Evolutionary conservation across 306 rosid species (phyloP).

Genomic region (Begonia fuchsioides): DNA sequence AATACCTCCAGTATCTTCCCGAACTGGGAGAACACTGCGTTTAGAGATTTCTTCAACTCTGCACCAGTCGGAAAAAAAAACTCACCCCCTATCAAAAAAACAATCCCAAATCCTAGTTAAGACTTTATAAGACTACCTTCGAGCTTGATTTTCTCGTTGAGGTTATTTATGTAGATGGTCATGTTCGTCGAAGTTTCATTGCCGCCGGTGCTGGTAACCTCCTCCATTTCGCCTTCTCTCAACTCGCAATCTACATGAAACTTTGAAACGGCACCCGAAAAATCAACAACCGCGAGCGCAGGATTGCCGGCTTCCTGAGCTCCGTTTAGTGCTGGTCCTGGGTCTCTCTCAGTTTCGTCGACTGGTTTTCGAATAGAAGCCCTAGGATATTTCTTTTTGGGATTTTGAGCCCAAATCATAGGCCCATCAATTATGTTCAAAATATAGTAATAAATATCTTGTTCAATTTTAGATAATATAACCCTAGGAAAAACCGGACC

Average conservation of each 20-base stretch:
- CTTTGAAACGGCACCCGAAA: background rate
- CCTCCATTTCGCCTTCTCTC: slow-evolving; percentile 38
- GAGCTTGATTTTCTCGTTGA: slow-evolving; percentile 88
- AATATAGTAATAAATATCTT: no score
- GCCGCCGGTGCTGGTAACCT: slow-evolving; percentile 26
- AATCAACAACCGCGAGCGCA: background rate
- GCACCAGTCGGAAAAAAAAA: background rate
- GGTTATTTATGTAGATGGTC: slow-evolving; percentile 93
- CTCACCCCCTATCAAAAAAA: background rate
- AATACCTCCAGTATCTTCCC: slow-evolving; percentile 88
- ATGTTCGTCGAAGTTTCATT: slow-evolving; percentile 38
- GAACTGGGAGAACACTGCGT: slow-evolving; percentile 87
- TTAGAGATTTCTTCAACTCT: slow-evolving; percentile 84
- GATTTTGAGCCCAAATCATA: no score
- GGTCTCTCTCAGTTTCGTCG: no score
- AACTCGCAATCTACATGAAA: background rate
- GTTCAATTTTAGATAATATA: no score
- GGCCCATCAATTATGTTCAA: no score
- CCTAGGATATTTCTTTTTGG: no score
- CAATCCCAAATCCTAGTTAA: background rate
- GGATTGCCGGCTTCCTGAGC: no score
- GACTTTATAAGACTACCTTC: slow-evolving; percentile 27
- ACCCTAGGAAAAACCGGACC: no score
- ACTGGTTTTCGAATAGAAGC: no score
- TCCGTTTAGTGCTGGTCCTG: no score